phyloP scores from a whole-genome alignment of 106 monocot species.

The Dioscorea zingiberensis region DNA sequence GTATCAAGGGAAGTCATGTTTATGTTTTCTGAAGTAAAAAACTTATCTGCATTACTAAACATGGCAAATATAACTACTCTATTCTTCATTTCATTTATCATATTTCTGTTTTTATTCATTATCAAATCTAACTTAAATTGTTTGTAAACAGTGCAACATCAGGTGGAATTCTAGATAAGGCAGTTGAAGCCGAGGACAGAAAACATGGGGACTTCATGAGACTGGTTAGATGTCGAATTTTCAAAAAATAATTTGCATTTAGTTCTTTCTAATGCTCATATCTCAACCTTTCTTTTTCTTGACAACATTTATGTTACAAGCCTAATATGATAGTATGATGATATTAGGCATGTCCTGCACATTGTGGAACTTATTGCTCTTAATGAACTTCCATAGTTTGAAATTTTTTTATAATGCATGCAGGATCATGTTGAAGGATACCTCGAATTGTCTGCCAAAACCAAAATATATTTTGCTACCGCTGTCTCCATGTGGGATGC shows the following conservation, averaged over 20 bases:
- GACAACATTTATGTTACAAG: too few relatives aligned
- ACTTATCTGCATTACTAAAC: too few relatives aligned
- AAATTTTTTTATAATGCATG: background rate
- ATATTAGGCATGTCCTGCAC: too few relatives aligned
- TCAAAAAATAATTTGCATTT: background rate
- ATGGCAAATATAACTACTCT: too few relatives aligned
- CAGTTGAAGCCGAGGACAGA: conserved; percentile 87
- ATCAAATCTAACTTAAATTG: background rate
- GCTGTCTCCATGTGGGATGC: conserved; percentile 95
- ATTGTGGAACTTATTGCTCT: background rate
- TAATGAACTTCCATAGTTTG: background rate
- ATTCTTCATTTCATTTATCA: too few relatives aligned
- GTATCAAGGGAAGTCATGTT: too few relatives aligned
- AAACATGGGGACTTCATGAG: conserved; percentile 95
- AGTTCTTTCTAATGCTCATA: too few relatives aligned
- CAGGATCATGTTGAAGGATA: conserved; percentile 99
- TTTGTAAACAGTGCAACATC: conserved; percentile 49
- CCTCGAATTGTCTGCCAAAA: conserved; percentile 92
- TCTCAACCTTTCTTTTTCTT: too few relatives aligned
- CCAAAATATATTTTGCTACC: conserved; percentile 84
- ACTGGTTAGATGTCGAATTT: conserved; percentile 9
- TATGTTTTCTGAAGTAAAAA: too few relatives aligned
- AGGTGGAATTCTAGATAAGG: conserved; percentile 87
- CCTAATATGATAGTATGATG: too few relatives aligned
- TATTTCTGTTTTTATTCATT: background rate